Conservation (phyloP, 176 grass and related monocot species). For the Rhynchospora pubera region DNA sequence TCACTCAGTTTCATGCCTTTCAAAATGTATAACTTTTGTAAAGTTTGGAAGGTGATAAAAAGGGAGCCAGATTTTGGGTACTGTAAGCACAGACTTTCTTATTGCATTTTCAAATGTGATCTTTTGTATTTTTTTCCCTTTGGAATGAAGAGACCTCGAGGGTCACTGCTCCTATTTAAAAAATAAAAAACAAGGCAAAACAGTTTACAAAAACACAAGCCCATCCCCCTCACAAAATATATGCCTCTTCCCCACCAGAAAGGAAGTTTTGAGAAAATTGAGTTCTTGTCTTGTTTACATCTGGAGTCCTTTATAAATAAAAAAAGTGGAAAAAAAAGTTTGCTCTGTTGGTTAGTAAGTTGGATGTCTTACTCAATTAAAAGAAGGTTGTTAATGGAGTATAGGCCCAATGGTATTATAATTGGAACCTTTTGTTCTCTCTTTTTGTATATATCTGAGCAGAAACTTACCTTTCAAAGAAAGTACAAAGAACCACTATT, state of each 20-base stretch:
- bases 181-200: too few species aligned
- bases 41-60: neutral
- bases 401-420: neutral
- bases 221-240: too few species aligned
- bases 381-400: neutral
- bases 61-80: neutral
- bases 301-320: neutral
- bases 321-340: neutral
- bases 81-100: neutral
- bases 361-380: constrained; percentile 3
- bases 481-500: constrained; percentile 1
- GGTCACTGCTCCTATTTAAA: too few species aligned
- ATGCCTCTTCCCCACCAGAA: too few species aligned
- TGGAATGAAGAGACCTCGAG: too few species aligned
- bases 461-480: neutral
- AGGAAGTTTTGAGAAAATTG: neutral
- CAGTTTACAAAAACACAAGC: too few species aligned
- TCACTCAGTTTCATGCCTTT: neutral
- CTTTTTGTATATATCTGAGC: constrained; percentile 11
- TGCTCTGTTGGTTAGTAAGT: neutral
- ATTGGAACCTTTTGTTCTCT: neutral
- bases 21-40: neutral
- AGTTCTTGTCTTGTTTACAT: neutral
- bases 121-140: neutral
- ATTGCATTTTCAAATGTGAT: neutral